phyloP scores from a whole-genome alignment of 2,329 filamentous ascomycete genomes.

The Sordariomycetes sp. region DNA sequence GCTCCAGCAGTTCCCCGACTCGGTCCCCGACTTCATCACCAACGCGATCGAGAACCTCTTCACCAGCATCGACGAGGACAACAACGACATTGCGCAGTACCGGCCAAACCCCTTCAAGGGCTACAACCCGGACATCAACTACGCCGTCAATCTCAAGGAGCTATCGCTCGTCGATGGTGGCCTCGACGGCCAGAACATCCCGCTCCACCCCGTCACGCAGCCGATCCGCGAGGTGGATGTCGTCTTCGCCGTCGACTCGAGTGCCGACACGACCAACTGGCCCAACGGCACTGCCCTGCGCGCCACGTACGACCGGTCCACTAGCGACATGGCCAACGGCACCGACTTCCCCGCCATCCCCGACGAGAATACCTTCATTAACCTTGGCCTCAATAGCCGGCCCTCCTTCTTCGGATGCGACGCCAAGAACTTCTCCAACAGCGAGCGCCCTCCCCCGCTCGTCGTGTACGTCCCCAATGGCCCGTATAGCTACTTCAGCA shows the following conservation, averaged over 20 bases:
- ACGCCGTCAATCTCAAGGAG: conserved; percentile 26
- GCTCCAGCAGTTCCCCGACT: conserved; percentile 33
- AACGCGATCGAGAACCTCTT: conserved; percentile 37
- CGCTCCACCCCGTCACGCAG: conserved; percentile 50
- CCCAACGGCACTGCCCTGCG: conserved; percentile 47
- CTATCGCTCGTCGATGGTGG: conserved; percentile 73
- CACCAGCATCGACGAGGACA: conserved; percentile 34
- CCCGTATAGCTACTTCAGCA: conserved; percentile 65
- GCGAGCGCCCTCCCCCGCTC: conserved; percentile 43
- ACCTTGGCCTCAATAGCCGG: conserved; percentile 41
- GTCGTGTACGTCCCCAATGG: conserved; percentile 82
- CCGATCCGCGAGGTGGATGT: conserved; percentile 41
- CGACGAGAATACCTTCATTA: conserved; percentile 38
- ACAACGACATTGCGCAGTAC: conserved; percentile 67
- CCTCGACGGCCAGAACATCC: conserved; percentile 68
- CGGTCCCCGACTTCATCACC: conserved; percentile 23
- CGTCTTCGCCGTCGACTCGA: conserved; percentile 51
- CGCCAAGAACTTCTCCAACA: conserved; percentile 36
- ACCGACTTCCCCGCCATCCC: conserved; percentile 47
- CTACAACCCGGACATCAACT: conserved; percentile 32
- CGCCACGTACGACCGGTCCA: conserved; percentile 42
- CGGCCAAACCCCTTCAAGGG: conserved; percentile 43
- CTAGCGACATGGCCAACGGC: conserved; percentile 31
- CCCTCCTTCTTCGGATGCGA: conserved; percentile 55
- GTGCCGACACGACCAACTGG: conserved; percentile 46